Base-by-base conservation (phyloP, 305 asterid genomes). In the Fraxinus angustifolia region DNA sequence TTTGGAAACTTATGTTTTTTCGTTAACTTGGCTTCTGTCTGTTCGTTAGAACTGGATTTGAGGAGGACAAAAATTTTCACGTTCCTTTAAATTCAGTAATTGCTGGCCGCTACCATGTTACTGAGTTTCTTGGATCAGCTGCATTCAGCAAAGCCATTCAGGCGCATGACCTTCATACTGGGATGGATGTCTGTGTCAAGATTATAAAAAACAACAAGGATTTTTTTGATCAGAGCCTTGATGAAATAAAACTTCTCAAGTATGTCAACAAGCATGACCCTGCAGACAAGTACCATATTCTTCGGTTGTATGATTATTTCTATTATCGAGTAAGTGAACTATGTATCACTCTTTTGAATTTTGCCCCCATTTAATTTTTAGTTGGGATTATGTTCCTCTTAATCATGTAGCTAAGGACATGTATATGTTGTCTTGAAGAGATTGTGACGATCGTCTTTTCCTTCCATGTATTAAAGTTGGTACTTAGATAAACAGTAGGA, bases 101-200 rank as follows among this genome's bases (percentile, higher is more conserved):
- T 71, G 99, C 99, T 17, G 99, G 99, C 40, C 93, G 97, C 76
- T 96, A 96, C 88, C 99, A 96, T 88, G 99, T 96, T 80, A 96
- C 99, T 5, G 99, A 96, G 89, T 96, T 94, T 90, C 97, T 96
- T 81, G 99, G 99, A 85, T 94, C 99, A 42, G 99, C 99, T 76
- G 98, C 99, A 83, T 96, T 96, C 83, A 96, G 99, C 90, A 96
- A 96, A 91, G 99, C 99, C 81, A 92, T 96, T 72, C 99, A 96
- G 92, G 99, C 99, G 19, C 99, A 96, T 77, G 99, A 96, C 87
- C 92, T 96, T 84, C 99, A 96, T 86, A 92, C 99, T 80, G 97
- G 97, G 88, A 93, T 92, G 97, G 98, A 94, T 89, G 98, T 94
- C 2, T 94, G 98, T 79, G 95, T 94, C 83, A 92, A 94, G 89